These are phyloP conservation scores for Moesziomyces parantarcticus DNA, from an alignment of 1,284 basidiomycete species.

Conservation along the genomic window DNA sequence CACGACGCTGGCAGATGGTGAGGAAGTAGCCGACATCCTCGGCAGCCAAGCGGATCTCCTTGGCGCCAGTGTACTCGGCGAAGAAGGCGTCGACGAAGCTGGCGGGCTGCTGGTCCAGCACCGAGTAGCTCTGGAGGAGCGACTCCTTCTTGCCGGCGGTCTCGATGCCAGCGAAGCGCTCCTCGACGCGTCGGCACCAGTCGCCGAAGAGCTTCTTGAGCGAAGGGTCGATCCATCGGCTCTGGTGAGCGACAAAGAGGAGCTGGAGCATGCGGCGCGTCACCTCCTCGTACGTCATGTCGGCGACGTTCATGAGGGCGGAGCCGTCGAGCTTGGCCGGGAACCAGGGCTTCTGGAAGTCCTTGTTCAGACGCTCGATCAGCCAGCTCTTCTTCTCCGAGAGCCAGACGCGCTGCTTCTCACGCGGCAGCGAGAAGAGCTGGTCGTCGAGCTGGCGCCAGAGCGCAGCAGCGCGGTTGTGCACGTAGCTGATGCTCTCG, in stretches of 20 bases:
- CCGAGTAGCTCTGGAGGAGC: constrained; percentile 78
- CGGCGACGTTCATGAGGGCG: constrained; percentile 81
- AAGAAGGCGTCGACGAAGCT: constrained; percentile 86
- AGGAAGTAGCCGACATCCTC: constrained; percentile 97
- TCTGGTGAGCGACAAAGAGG: constrained; percentile 91
- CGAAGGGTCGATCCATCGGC: constrained; percentile 93
- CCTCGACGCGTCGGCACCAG: constrained; percentile 91
- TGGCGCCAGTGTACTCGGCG: constrained; percentile 80
- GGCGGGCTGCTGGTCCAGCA: constrained; percentile 81
- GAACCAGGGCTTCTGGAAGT: constrained; percentile 82
- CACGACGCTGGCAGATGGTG: constrained; percentile 89
- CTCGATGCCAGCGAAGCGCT: constrained; percentile 74
- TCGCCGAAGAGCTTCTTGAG: constrained; percentile 94
- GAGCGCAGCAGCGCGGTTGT: constrained; percentile 92
- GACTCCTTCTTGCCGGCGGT: constrained; percentile 56
- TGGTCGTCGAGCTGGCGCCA: constrained; percentile 97
- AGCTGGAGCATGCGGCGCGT: constrained; percentile 88
- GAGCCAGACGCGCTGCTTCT: constrained; percentile 91
- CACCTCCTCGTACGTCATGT: constrained; percentile 99
- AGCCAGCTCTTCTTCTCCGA: constrained; percentile 86
- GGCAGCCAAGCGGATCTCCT: constrained; percentile 86
- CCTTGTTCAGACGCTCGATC: constrained; percentile 89
- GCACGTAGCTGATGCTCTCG: constrained; percentile 92
- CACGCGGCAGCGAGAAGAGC: constrained; percentile 90
- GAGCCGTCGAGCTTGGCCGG: constrained; percentile 70